Evolutionary conservation across 2,329 filamentous ascomycete genomes (phyloP), one percentile per base, ranked within the genome.

Genomic region (Xylariales sp.): DNA sequence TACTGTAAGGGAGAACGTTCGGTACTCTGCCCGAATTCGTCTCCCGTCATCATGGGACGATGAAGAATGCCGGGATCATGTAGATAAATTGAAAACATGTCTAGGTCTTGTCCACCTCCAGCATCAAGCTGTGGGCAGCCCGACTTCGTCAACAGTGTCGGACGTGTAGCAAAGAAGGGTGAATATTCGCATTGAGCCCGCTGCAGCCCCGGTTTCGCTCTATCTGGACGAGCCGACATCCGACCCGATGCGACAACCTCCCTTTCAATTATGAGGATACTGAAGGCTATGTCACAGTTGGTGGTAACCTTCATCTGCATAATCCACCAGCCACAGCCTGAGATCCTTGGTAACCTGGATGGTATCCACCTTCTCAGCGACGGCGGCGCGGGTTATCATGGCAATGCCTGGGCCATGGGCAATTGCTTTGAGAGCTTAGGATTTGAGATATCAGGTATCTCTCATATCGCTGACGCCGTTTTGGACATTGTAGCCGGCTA

Each of bases 301-400:
- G 33, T 19, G 11, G 33, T 36, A 11, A 36, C 33, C 4, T 12
- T 36, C 8, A 36, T 36, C 16, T 36, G 33, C 33, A 36, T 36
- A 11, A 10, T 36, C 8, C 33, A 36, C 25, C 33, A 36, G 12
- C 33, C 33, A 15, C 33, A 22, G 14, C 33, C 33, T 11, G 33
- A 36, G 33, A 36, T 36, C 33, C 33, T 36, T 15, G 33, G 16
- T 24, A 11, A 22, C 33, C n/a, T 36, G n/a, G 33, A 36, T 15
- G 33, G 33, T 22, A 36, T 36, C 12, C n/a, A 11, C 11, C 33
- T 36, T 20, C 33, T 36, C n/a, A 15, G 33, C n/a, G 10, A 36
- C 18, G 33, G 33, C 20, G 20, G 25, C 16, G 20, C n/a, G 9
- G 16, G 22, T 12, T 36, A 36, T 15, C 33, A 36, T 36, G 20